Evolutionary conservation across 495 filamentous ascomycete genomes (phyloP), one percentile per base, ranked within the genome.

Genomic region (Hypomontagnella monticulosa): DNA sequence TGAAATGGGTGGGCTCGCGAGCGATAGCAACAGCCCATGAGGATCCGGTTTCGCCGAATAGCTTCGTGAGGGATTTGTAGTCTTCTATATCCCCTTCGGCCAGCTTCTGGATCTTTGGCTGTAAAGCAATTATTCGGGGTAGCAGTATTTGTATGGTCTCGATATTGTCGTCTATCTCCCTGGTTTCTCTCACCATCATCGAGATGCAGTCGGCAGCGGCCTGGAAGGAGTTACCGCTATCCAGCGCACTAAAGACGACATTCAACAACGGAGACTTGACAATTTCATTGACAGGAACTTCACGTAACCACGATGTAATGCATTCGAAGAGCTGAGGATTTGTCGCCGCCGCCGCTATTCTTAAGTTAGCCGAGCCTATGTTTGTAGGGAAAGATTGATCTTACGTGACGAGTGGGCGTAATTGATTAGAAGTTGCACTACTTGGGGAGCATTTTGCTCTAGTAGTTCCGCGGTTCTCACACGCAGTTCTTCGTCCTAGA

Each of bases 41-140:
- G 71, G 96, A 92, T 61, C 95, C 95, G 19, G 96, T 93, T 71
- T 97, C 94, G 1, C 95, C 87, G 70, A 98, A 97, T 20, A 99
- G 82, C 62, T 90, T 84, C 4, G 95, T 96, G 36, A 96, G 80
- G 23, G 93, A 92, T 74, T 91, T 96, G 80, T 91, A 96, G 0
- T 83, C 85, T 44, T 98, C 96, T n/a, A 82, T 77, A 74, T 98
- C 95, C 60, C 95, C 93, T 34, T 90, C 85, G 12, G 89, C 89
- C n/a, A 88, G 77, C 64, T 88, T 81, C 19, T 81, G 80, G 61
- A 99, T 93, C 75, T 89, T 91, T 1, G 93, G 91, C 56, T 84
- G 86, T 18, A 99, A 80, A 19, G 88, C 83, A 71, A 97, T 82
- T 41, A 98, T 77, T 33, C 88, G 87, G 0, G 95, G 93, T 65